Base-by-base conservation (phyloP, 345 rosid genomes). In the Euphorbia tirucalli region DNA sequence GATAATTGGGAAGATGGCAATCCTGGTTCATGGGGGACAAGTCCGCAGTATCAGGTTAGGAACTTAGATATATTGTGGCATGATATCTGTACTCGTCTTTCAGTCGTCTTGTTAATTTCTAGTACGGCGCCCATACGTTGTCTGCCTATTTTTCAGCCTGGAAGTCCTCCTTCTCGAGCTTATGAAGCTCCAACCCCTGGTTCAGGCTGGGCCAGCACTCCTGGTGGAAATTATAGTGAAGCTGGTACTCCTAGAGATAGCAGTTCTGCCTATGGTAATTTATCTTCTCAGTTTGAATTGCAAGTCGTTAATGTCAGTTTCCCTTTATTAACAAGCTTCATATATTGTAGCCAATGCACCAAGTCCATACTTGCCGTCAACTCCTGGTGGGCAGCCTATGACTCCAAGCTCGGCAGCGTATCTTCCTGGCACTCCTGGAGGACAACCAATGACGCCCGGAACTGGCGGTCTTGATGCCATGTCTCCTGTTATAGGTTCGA, bases 381-480 rank as follows among this genome's bases (percentile, higher is more conserved):
- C 97, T 64, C 97, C 96, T 65, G 90, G 93, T 44, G 87, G 90
- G 59, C 97, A 89, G 70, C 97, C 97, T 15, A 89, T 89, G 97
- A 92, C 99, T 22, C 99, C 99, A 9, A 86, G 88, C 65, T 90
- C 96, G 13, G 77, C 85, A 44, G 78, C 88, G 13, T 95, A 86
- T 81, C 83, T 92, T 68, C 99, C 99, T 52, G 96, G 97, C 46
- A 95, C 99, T 74, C 99, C 97, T 52, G 97, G 97, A 48, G 97
- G 97, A 70, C 99, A 95, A 77, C 97, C 95, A 54, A 95, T 95
- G 99, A 95, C 97, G 22, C 99, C 99, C n/a, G 90, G 89, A 49
- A 86, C 89, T 39, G 92, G 86, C 46, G 93, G 97, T 79, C 88
- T 87, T 22, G 96, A 95, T 84, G 78, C 79, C 68, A 90, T 92